Base-by-base conservation (phyloP, 148 eudicot species). In the Mesembryanthemum crystallinum region DNA sequence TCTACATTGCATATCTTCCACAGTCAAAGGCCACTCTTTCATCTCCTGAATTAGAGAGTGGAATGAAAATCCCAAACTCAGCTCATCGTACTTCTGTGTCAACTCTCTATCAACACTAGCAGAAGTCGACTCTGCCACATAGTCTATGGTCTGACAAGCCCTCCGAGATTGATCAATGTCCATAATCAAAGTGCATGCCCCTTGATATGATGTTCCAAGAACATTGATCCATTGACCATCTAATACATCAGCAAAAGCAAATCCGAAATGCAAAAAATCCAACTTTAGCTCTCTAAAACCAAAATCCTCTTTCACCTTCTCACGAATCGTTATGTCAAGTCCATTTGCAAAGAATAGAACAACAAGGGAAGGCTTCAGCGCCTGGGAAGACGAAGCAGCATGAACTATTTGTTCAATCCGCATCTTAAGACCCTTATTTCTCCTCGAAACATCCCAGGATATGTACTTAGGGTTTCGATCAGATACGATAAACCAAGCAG, bases 401-500 rank as follows among this genome's bases (percentile, higher is more conserved):
- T 76, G 80, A 76, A 92, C 71, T 59, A 92, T 68, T 78, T 82
- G 83, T 51, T 77, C 63, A 66, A 92, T 72, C 74, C 90, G 82
- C 49, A 69, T 33, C 83, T 76, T 88, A 25, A 92, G 80, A 59
- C 91, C 87, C 82, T 87, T 88, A 67, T 77, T 77, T 67, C 75
- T 76, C 64, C 80, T 78, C 77, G 72, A 63, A 58, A 77, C 82
- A 74, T 88, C 75, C 98, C 98, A 95, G 11, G 81, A 82, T 57
- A 92, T 75, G 77, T 85, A 88, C 83, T 82, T 90, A 1, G 92
- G 97, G 81, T 92, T 95, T 66, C 97, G 88, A 86, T 88, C 92
- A 67, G 98, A 95, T 32, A 95, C 91, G 72, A 95, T 70, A 78
- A 95, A 85, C 98, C 98, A 95, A 9, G 86, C 92, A 14, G 98